phyloP scores from a whole-genome alignment of 768 basidiomycete species.

The Rhizopogon sp. region DNA sequence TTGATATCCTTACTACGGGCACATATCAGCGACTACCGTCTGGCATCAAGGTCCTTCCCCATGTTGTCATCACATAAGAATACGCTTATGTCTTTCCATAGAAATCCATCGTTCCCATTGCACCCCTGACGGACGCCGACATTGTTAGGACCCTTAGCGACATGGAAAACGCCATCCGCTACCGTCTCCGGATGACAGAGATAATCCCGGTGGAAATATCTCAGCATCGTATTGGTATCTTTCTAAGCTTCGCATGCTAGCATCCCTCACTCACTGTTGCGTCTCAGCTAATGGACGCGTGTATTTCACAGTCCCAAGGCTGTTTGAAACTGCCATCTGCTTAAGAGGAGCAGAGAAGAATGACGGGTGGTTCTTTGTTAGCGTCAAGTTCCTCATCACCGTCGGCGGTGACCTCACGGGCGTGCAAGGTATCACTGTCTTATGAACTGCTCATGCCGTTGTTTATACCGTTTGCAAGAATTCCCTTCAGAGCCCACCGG shows the following conservation, averaged over 20 bases:
- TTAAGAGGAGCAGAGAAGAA: slow-evolving; percentile 62
- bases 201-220: slow-evolving; percentile 81
- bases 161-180: slow-evolving; percentile 76
- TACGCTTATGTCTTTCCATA: slow-evolving; percentile 28
- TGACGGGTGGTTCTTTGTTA: slow-evolving; percentile 85
- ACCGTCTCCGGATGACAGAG: slow-evolving; percentile 74
- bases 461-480: slow-evolving; percentile 29
- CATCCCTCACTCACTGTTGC: slow-evolving; percentile 13
- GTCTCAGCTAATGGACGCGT: slow-evolving; percentile 69
- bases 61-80: slow-evolving; percentile 9
- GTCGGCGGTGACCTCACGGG: slow-evolving; percentile 72
- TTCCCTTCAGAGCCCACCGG: slow-evolving; percentile 68
- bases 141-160: slow-evolving; percentile 61
- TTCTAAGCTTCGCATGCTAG: slow-evolving; percentile 9
- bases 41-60: slow-evolving; percentile 59
- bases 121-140: slow-evolving; percentile 61
- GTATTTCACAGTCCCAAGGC: slow-evolving; percentile 64
- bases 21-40: slow-evolving; percentile 82
- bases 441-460: neutral
- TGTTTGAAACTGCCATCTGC: slow-evolving; percentile 73
- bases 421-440: slow-evolving; percentile 48
- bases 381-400: slow-evolving; percentile 68
- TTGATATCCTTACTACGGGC: slow-evolving; percentile 84
- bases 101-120: slow-evolving; percentile 67
- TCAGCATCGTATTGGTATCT: slow-evolving; percentile 57